Base-by-base conservation (phyloP, 2,329 filamentous ascomycete genomes). In the Hypoxylon sp. region DNA sequence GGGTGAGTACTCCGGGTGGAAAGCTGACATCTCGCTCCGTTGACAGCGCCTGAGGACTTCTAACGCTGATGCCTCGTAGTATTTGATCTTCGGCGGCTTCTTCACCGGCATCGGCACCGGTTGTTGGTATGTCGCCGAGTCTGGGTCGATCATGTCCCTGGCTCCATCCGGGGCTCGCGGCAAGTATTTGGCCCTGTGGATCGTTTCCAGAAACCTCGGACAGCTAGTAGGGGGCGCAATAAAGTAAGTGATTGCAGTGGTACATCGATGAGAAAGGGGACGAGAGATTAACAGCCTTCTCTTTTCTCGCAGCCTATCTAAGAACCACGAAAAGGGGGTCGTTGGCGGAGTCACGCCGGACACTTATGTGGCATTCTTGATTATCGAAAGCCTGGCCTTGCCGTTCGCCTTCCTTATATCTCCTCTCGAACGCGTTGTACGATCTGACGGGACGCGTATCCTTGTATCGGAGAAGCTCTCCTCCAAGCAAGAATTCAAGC, bases 121-220 rank as follows among this genome's bases (percentile, higher is more conserved):
- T 1, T 78, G 76, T 37, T 80, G 78, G 78, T 81, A 81, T 55
- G 78, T 81, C 7, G 79, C 78, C 0, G 79, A 81, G 56, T 77
- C 77, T 1, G 78, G 78, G 11, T 73, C 76, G 3, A 80, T 81
- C 62, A 79, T 81, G 76, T 79, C 78, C 0, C 72, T 81, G 17
- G 77, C 79, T 0, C 79, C 79, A 3, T 73, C 77, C 0, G 72
- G 75, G 18, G 73, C 78, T 15, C 77, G 79, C 49, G 79, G 79
- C 4, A 79, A 80, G 58, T 81, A 81, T 42, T 46, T 81, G 5
- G 78, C 78, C 6, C 58, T 80, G 15, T 80, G 78, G 78, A 80
- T 80, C 41, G 77, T 80, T 21, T 74, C 78, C 15, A 73, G 78
- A 10, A 80, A 80, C 35, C 68, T 80, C 0, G 78, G 78, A 9